A percentile compares a stretch with the other conserved stretches of the same genome.
Conservation (phyloP, 768 basidiomycete genomes). For the Leccinum broughii region DNA sequence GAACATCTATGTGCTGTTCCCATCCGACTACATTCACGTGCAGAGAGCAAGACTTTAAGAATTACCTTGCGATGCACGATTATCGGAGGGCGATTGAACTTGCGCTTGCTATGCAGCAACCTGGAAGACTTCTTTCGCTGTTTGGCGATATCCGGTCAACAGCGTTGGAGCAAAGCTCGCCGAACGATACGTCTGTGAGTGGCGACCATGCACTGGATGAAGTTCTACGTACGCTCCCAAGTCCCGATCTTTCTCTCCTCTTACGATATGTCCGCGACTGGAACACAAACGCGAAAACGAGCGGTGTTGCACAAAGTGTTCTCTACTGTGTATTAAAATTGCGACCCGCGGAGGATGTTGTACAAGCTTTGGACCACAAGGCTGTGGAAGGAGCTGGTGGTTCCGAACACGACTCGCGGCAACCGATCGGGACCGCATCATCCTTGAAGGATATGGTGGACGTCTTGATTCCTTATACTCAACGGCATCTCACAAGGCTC, state of each 20-base stretch:
- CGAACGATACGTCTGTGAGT: constrained; percentile 46
- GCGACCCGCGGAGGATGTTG: constrained; percentile 71
- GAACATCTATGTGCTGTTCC: constrained; percentile 29
- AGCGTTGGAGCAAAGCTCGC: constrained; percentile 18
- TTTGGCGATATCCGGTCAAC: constrained; percentile 63
- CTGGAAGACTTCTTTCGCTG: constrained; percentile 78
- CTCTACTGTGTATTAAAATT: constrained; percentile 81
- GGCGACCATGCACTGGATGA: constrained; percentile 76
- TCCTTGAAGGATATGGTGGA: constrained; percentile 76
- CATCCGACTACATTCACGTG: constrained; percentile 11
- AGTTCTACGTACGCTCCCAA: constrained; percentile 71
- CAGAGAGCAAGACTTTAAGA: constrained; percentile 95
- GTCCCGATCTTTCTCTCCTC: constrained; percentile 76
- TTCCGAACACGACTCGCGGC: constrained; percentile 33
- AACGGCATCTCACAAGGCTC: constrained; percentile 84
- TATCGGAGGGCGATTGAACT: constrained; percentile 90
- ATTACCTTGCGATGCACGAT: constrained; percentile 85
- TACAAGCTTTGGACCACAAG: constrained; percentile 54
- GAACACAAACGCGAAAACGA: constrained; percentile 94
- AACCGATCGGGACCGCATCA: constrained; percentile 22
- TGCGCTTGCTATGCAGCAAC: constrained; percentile 91
- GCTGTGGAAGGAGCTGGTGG: constrained; percentile 15
- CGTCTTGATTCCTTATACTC: constrained; percentile 89
- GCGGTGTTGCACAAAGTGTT: constrained; percentile 79
- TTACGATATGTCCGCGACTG: constrained; percentile 84